Percentiles rank a stretch among this genome's conserved stretches.
These are phyloP conservation scores for Lagenidium sp. DNA, from an alignment of 352 stramenopile genomes.

Conservation along the genomic window DNA sequence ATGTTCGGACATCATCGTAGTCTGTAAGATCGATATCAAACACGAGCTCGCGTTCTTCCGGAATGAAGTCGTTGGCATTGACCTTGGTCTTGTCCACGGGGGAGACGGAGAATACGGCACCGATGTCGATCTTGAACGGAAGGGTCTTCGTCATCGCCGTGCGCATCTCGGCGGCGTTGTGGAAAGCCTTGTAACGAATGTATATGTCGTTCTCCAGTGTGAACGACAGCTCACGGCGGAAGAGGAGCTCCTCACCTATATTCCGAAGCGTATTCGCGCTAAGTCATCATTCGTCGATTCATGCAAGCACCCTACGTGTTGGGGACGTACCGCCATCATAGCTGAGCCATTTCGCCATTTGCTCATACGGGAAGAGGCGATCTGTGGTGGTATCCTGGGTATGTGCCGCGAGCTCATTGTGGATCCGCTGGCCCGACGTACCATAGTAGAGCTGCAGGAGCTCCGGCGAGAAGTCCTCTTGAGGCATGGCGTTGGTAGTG, in stretches of 20 bases:
- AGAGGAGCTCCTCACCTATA: conserved; percentile 69
- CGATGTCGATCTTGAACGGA: conserved; percentile 99
- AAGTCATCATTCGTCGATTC: background rate
- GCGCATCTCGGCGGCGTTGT: conserved; percentile 82
- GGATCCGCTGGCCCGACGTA: too few relatives aligned
- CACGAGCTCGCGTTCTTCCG: conserved; percentile 96
- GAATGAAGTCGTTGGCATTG: conserved; percentile 79
- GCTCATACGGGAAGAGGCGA: conserved; percentile 79
- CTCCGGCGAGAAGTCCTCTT: conserved; percentile 79
- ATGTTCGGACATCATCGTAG: conserved; percentile 98
- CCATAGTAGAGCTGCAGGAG: conserved; percentile 85
- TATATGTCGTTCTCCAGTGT: conserved; percentile 99
- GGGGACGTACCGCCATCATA: conserved; percentile 54
- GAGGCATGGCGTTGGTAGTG: conserved; percentile 36
- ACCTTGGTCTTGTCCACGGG: conserved; percentile 83
- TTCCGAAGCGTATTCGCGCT: too few relatives aligned
- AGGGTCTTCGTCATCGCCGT: conserved; percentile 87
- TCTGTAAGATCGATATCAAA: conserved; percentile 99
- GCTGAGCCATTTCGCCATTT: conserved; percentile 77
- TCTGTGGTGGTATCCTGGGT: too few relatives aligned
- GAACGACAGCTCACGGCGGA: conserved; percentile 96
- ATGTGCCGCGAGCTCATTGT: too few relatives aligned
- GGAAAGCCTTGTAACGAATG: conserved; percentile 97
- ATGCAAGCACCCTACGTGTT: background rate
- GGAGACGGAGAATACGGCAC: conserved; percentile 91